Conservation (phyloP, 2,329 filamentous ascomycete genomes). For the Neocatenulostroma microsporum region DNA sequence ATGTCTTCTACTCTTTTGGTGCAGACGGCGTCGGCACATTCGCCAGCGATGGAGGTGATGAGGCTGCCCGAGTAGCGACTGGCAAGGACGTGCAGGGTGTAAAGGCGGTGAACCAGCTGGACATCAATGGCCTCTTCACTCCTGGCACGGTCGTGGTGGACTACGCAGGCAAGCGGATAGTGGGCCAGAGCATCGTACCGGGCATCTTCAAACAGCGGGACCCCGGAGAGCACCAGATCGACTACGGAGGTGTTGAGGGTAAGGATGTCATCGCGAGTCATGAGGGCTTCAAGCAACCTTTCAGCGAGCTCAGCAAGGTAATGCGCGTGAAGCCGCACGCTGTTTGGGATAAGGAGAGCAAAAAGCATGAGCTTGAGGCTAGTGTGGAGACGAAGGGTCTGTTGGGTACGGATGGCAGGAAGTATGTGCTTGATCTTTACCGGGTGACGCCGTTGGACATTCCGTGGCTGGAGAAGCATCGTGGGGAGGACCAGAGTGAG, state of each 20-base stretch:
- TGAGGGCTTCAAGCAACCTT: constrained; percentile 72
- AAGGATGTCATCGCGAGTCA: constrained; percentile 92
- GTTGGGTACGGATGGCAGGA: constrained; percentile 91
- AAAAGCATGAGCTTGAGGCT: constrained; percentile 82
- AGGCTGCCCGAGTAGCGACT: constrained; percentile 89
- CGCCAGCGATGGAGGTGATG: constrained; percentile 89
- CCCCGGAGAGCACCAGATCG: constrained; percentile 95
- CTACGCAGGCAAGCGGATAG: constrained; percentile 93
- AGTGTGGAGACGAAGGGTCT: constrained; percentile 97
- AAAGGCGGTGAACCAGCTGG: constrained; percentile 90
- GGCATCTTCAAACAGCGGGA: constrained; percentile 99
- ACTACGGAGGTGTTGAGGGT: constrained; percentile 95
- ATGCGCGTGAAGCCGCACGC: constrained; percentile 88
- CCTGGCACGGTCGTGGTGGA: constrained; percentile 94
- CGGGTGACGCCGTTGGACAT: constrained; percentile 89
- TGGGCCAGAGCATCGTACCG: constrained; percentile 95
- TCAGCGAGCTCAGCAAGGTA: constrained; percentile 83
- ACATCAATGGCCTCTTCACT: constrained; percentile 89
- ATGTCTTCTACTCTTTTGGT: constrained; percentile 98
- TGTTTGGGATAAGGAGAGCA: constrained; percentile 95
- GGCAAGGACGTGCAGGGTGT: constrained; percentile 95
- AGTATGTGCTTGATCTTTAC: constrained; percentile 96
- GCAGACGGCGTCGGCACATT: constrained; percentile 97
- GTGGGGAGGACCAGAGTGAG: constrained; percentile 44
- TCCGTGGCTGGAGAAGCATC: constrained; percentile 75